A percentile compares a stretch with the other conserved stretches of the same genome.
Conservation (phyloP, 2,329 filamentous ascomycete genomes). For the Phialophora expanda region DNA sequence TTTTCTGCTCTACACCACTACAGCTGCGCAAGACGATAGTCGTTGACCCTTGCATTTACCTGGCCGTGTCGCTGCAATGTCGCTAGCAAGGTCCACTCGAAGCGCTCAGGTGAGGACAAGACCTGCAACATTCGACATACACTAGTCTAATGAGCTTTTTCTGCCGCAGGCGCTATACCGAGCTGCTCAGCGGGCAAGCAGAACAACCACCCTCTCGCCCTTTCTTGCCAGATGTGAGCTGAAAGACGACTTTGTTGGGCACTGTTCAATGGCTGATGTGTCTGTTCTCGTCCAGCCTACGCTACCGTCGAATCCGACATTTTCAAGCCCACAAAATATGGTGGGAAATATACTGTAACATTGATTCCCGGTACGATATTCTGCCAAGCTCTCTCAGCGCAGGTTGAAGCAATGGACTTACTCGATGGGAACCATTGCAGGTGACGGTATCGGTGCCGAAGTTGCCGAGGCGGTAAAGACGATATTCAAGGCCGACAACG, state of each 20-base stretch:
- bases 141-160: slow-evolving; percentile 25
- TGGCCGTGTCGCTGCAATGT: slow-evolving; percentile 29
- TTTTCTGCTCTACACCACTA: slow-evolving; percentile 13
- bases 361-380: slow-evolving; percentile 80
- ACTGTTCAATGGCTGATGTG: slow-evolving; percentile 1
- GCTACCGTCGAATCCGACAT: slow-evolving; percentile 91
- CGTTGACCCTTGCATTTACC: slow-evolving; percentile 5
- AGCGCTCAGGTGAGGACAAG: slow-evolving; percentile 34
- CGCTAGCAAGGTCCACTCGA: slow-evolving; percentile 36
- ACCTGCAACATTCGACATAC: neutral
- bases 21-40: slow-evolving; percentile 9
- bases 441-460: slow-evolving; percentile 96
- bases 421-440: slow-evolving; percentile 45
- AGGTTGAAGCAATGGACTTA: slow-evolving; percentile 19
- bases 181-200: slow-evolving; percentile 34
- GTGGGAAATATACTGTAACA: slow-evolving; percentile 98
- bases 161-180: slow-evolving; percentile 38
- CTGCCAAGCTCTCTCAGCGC: slow-evolving; percentile 8
- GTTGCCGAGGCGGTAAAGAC: slow-evolving; percentile 98
- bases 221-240: slow-evolving; percentile 38
- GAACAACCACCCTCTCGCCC: slow-evolving; percentile 26
- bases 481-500: slow-evolving; percentile 99
- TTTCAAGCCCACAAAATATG: slow-evolving; percentile 98
- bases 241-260: neutral
- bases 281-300: slow-evolving; percentile 31